Evolutionary conservation across 306 rosid genomes (phyloP).

Genomic region (Prunus armeniaca): DNA sequence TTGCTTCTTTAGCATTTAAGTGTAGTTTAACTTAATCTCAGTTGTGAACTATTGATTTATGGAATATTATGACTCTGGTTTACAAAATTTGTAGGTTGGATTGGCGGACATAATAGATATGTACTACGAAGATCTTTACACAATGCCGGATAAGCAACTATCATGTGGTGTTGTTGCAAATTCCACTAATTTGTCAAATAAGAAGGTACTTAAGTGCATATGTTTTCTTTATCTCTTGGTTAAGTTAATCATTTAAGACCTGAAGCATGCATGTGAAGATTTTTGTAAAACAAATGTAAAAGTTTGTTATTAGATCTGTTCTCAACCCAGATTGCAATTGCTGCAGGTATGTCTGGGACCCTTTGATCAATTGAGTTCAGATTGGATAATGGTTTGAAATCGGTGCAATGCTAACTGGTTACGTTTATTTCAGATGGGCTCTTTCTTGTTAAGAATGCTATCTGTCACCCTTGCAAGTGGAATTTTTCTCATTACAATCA

Average conservation of each 20-base stretch:
- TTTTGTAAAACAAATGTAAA: no score
- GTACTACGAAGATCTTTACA: constrained; percentile 74
- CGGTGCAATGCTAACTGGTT: constrained; percentile 9
- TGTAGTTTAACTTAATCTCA: not conserved
- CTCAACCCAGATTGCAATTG: not conserved
- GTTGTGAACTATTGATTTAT: constrained; percentile 11
- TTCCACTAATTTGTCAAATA: constrained; percentile 45
- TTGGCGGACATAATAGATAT: constrained; percentile 73
- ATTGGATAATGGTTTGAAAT: not conserved
- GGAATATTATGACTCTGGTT: constrained; percentile 5
- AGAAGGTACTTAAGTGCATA: constrained; percentile 46
- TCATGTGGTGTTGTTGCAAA: constrained; percentile 49
- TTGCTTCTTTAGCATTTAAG: not conserved
- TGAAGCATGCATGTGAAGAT: not conserved
- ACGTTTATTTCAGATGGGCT: constrained; percentile 49
- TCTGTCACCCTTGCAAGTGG: constrained; percentile 66
- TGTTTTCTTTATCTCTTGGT: not conserved
- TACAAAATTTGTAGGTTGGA: constrained; percentile 59
- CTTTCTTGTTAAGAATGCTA: constrained; percentile 42
- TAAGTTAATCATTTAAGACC: not conserved
- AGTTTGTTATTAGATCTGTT: not conserved
- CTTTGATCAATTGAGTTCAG: not conserved
- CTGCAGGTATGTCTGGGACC: not conserved
- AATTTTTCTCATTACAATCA: constrained; percentile 59
- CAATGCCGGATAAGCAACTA: constrained; percentile 62